Percentiles rank a stretch among this genome's conserved stretches.
phyloP scores from a whole-genome alignment of 75 land plant species.

The Ceratopteris richardii region DNA sequence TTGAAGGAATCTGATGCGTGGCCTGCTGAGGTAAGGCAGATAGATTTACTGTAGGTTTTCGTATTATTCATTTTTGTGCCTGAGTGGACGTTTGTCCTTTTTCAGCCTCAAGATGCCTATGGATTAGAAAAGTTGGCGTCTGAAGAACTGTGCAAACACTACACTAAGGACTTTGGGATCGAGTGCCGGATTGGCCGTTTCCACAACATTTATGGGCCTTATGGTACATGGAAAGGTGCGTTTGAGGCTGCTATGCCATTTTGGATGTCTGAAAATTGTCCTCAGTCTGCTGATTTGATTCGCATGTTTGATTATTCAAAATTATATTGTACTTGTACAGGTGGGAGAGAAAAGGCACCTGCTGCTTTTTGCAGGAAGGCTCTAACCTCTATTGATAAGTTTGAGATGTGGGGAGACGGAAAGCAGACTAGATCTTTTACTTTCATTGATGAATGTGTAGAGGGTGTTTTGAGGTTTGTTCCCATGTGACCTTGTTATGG shows the following conservation, averaged over 20 bases:
- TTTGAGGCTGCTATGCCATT: no score
- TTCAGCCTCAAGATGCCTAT: constrained; percentile 95
- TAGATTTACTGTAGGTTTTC: no score
- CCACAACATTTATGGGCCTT: constrained; percentile 92
- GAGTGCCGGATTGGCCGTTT: constrained; percentile 87
- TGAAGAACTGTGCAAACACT: constrained; percentile 89
- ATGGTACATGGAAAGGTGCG: constrained; percentile 92
- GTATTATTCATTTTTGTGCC: background rate
- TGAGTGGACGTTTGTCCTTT: background rate
- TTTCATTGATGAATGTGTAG: constrained; percentile 98
- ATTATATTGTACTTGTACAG: no score
- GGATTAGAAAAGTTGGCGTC: constrained; percentile 82
- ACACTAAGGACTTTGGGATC: constrained; percentile 84
- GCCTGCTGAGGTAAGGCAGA: constrained; percentile 84
- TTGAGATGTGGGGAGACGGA: constrained; percentile 99
- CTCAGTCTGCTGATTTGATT: no score
- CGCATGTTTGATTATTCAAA: no score
- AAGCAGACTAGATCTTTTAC: constrained; percentile 92
- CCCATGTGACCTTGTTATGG: background rate
- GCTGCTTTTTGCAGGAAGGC: constrained; percentile 97
- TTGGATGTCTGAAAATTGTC: no score
- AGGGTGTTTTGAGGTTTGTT: constrained; percentile 76
- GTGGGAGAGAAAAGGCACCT: constrained; percentile 96
- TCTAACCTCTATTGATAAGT: constrained; percentile 61
- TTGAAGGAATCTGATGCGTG: constrained; percentile 94